Evolutionary conservation across 164 flowering plant species (phyloP), one percentile per base, ranked within the genome.

Genomic region (Kalanchoe fedtschenkoi): DNA sequence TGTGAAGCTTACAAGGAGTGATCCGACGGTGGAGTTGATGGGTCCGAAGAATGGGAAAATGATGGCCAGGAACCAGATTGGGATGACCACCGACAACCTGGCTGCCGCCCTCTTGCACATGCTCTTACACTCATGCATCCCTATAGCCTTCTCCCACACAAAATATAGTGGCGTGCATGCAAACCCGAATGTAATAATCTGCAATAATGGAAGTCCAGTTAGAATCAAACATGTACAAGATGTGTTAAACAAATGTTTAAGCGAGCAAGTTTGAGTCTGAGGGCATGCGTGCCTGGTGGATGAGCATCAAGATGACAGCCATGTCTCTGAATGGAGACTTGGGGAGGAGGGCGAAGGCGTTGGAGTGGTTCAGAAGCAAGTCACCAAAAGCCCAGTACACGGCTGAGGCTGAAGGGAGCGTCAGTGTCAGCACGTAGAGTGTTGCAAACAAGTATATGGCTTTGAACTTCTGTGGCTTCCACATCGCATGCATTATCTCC

Each of bases 401-500:
- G 6, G 89, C 77, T 35, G 71, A 38, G 8, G 96, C 85, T 1
- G 96, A 89, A 22, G 96, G 96, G 13, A 89, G 44, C 17, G 96
- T 89, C 1, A 89, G 78, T 30, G 96, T 89, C 69, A 83, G 76
- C n/a, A 89, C 96, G 60, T 85, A 89, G 1, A 89, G 72, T 15
- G 93, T 87, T 15, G 93, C 93, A 19, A 76, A 3, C 19, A 87
- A 69, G 70, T 90, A 90, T 19, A 87, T 72, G 69, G 70, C 66
- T 82, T 89, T 87, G 79, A 89, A 89, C 60, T 87, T 89, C 22
- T 73, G 82, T 22, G 93, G 96, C 80, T 86, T 89, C 96, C 96
- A 86, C 90, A 86, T 88, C 11, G 95, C 95, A 67, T 88, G 88
- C 96, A 88, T 88, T n/a, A 86, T 88, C 74, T 86, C 92, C 70